A percentile compares a stretch with the other conserved stretches of the same genome.
These are phyloP conservation scores for Nitzschia sp. DNA, from an alignment of 108 stramenopile genomes.

Conservation along the genomic window DNA sequence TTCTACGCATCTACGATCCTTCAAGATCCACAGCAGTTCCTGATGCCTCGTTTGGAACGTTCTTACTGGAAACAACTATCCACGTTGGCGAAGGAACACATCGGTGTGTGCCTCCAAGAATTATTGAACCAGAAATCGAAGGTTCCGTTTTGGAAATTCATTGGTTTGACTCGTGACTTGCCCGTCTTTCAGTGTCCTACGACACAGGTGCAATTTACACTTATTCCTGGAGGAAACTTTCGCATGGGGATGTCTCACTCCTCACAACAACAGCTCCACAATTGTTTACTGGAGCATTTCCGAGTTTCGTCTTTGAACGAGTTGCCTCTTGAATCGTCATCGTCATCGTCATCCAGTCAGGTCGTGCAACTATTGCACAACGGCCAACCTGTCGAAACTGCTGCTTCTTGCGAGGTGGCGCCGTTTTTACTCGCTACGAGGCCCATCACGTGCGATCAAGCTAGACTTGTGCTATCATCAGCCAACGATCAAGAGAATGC, in stretches of 20 bases:
- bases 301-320: background rate
- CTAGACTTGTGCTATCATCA: background rate
- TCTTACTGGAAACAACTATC: background rate
- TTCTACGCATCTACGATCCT: background rate
- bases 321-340: background rate
- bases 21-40: constrained; percentile 4
- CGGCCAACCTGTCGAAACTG: background rate
- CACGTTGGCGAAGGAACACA: background rate
- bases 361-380: background rate
- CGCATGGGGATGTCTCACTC: background rate
- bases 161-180: background rate
- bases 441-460: background rate
- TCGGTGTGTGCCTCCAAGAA: background rate
- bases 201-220: background rate
- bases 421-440: background rate
- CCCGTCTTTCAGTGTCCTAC: background rate
- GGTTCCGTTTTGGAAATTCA: background rate
- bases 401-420: background rate
- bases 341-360: too few relatives aligned
- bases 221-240: background rate
- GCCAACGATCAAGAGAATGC: background rate
- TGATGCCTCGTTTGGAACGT: constrained; percentile 1
- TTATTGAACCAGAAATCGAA: background rate
- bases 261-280: background rate
- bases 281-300: constrained; percentile 2